These are phyloP conservation scores for Cercospora sp. DNA, from an alignment of 2,329 filamentous ascomycete species.

Conservation along the genomic window DNA sequence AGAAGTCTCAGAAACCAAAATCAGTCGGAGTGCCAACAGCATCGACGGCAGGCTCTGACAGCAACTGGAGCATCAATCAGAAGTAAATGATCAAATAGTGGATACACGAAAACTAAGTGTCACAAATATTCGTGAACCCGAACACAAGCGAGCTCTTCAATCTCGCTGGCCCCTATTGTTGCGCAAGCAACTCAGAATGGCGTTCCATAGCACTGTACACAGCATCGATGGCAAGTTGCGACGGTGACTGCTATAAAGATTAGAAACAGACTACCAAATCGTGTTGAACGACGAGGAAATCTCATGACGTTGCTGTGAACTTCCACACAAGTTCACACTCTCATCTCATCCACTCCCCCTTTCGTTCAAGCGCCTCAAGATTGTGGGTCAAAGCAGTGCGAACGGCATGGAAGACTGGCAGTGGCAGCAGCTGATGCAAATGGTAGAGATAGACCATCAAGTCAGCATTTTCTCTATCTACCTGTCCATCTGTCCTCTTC, in stretches of 20 bases:
- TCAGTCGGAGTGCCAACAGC: background rate
- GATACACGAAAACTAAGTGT: background rate
- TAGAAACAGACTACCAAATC: background rate
- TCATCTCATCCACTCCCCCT: background rate
- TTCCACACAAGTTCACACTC: background rate
- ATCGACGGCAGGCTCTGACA: background rate
- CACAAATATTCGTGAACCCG: background rate
- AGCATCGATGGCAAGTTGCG: background rate
- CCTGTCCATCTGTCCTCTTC: background rate
- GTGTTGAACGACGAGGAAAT: background rate
- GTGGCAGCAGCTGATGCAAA: background rate
- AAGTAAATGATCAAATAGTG: background rate
- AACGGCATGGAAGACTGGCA: background rate
- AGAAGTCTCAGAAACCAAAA: background rate
- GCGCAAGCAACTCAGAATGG: background rate
- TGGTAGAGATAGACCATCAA: background rate
- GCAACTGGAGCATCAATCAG: background rate
- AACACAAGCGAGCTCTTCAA: background rate
- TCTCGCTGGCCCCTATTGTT: background rate
- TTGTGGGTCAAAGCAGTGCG: background rate
- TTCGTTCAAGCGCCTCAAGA: background rate
- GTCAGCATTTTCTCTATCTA: background rate
- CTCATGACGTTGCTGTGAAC: background rate
- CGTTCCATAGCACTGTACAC: background rate
- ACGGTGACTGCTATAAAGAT: background rate